A percentile compares a stretch with the other conserved stretches of the same genome.
Evolutionary conservation across 495 filamentous ascomycete species (phyloP).

Genomic region (Lasiosphaeriaceae sp.): DNA sequence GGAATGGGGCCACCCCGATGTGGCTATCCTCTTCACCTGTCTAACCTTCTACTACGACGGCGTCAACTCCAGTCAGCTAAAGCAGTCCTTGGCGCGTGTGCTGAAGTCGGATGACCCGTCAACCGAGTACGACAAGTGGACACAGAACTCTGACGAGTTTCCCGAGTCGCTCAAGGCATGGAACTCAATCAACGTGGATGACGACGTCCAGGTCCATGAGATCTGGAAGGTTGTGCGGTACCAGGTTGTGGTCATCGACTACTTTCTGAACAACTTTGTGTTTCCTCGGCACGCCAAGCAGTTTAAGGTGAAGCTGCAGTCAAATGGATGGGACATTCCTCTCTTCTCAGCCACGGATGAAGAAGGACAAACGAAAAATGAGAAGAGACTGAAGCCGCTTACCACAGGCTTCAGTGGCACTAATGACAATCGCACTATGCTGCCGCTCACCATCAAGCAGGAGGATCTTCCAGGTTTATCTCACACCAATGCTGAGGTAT

Average conservation of each 20-base stretch:
- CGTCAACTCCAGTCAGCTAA: conserved; percentile 35
- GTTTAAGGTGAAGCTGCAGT: conserved; percentile 50
- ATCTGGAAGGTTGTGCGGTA: conserved; percentile 37
- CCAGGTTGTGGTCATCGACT: conserved; percentile 40
- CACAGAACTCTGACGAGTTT: conserved; percentile 26
- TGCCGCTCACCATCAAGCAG: conserved; percentile 51
- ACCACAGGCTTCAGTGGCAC: conserved; percentile 57
- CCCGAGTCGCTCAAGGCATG: conserved; percentile 40
- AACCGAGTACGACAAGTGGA: conserved; percentile 47
- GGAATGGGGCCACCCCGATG: conserved; percentile 54
- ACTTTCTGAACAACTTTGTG: conserved; percentile 52
- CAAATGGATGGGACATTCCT: conserved; percentile 53
- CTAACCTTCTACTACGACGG: conserved; percentile 52
- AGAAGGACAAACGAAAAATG: conserved; percentile 6
- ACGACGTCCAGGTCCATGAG: conserved; percentile 40
- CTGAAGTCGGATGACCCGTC: conserved; percentile 51
- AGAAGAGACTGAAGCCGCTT: conserved; percentile 1
- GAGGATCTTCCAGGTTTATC: conserved; percentile 42
- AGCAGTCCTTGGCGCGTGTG: conserved; percentile 35
- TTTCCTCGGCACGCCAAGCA: conserved; percentile 51
- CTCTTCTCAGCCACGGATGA: conserved; percentile 15
- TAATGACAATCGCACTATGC: conserved; percentile 45
- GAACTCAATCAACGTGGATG: conserved; percentile 50
- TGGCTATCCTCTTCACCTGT: conserved; percentile 51
- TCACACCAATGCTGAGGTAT: conserved; percentile 52